A percentile compares a stretch with the other conserved stretches of the same genome.
phyloP scores from a whole-genome alignment of 306 rosid genomes.

The Malus sieversii region DNA sequence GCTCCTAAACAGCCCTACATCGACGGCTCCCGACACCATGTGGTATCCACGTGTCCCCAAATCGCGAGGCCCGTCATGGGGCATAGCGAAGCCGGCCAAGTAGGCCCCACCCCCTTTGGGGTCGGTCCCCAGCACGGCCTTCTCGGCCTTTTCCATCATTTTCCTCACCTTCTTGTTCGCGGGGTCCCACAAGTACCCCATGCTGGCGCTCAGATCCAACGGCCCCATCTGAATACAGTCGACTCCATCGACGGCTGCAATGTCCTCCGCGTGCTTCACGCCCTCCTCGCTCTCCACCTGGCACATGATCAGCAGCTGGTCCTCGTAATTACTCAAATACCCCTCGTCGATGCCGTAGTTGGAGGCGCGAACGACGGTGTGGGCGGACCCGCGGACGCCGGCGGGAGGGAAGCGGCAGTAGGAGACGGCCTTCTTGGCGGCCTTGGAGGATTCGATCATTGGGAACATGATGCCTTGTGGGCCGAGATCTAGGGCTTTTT shows the following conservation, averaged over 20 bases:
- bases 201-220: constrained; percentile 72
- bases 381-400: constrained; percentile 76
- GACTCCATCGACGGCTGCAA: constrained; percentile 64
- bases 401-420: constrained; percentile 58
- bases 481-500: constrained; percentile 80
- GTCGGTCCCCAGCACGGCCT: constrained; percentile 35
- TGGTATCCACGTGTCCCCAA: constrained; percentile 56
- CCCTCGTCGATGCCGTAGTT: constrained; percentile 69
- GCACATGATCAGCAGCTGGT: constrained; percentile 65
- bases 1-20: constrained; percentile 52
- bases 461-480: constrained; percentile 85
- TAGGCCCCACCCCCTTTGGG: constrained; percentile 34
- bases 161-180: constrained; percentile 64
- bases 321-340: constrained; percentile 48
- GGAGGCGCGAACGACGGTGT: constrained; percentile 66
- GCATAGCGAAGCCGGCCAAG: constrained; percentile 49
- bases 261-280: constrained; percentile 34
- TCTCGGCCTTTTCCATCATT: constrained; percentile 49
- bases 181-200: constrained; percentile 72
- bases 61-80: constrained; percentile 45
- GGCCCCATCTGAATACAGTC: constrained; percentile 87
- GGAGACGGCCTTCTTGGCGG: constrained; percentile 59
- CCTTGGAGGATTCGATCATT: constrained; percentile 53
- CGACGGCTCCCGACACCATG: constrained; percentile 61
- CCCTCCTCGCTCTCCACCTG: constrained; percentile 56